These are phyloP conservation scores for Trichoderma cornu-damae DNA, from an alignment of 2,329 filamentous ascomycete genomes.

Conservation along the genomic window DNA sequence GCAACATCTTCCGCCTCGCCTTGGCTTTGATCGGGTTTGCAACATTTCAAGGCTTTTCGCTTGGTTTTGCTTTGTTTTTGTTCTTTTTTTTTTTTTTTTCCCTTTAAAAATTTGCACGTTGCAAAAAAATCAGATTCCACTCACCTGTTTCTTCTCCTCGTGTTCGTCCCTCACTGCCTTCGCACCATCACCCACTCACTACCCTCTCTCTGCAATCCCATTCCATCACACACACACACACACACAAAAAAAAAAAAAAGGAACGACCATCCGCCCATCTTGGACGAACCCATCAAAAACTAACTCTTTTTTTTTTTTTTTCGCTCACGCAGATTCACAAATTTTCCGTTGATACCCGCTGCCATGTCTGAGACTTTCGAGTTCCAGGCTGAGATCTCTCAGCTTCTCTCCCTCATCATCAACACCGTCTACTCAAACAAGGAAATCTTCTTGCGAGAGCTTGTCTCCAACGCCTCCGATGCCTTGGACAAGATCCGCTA, in stretches of 20 bases:
- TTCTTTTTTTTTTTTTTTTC: no score
- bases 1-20: slow-evolving; percentile 17
- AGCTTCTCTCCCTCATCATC: slow-evolving; percentile 99
- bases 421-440: slow-evolving; percentile 99
- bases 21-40: neutral
- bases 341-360: slow-evolving; percentile 40
- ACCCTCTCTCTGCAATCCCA: slow-evolving; percentile 11
- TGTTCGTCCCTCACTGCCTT: neutral
- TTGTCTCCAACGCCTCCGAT: slow-evolving; percentile 98
- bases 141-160: neutral
- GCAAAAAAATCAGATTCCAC: neutral
- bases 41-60: neutral
- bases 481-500: slow-evolving; percentile 99
- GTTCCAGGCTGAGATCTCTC: slow-evolving; percentile 99
- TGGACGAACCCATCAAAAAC: neutral
- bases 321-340: slow-evolving; percentile 25
- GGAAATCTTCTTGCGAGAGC: slow-evolving; percentile 98
- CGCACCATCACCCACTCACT: neutral
- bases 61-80: no score
- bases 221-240: no score
- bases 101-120: neutral
- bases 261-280: no score
- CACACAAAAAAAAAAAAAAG: no score
- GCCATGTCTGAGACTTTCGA: slow-evolving; percentile 97
- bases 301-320: slow-evolving; percentile 17